Evolutionary conservation across 257 asterid genomes (phyloP).

Genomic region (Nicotiana benthamiana): DNA sequence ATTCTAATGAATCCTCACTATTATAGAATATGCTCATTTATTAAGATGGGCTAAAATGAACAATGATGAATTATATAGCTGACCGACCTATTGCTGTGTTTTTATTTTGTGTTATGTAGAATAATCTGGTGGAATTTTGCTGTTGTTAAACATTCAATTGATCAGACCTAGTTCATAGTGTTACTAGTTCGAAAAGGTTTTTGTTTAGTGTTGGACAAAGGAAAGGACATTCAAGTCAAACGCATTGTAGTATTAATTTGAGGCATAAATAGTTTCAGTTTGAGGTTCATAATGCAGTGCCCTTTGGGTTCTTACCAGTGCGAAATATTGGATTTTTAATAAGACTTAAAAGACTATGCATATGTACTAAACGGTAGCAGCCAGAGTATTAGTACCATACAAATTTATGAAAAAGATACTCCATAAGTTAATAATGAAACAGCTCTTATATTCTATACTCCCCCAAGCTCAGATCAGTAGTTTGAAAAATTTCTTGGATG

Average conservation of each 20-base stretch:
- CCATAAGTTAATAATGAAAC: not conserved
- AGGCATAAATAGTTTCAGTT: not conserved
- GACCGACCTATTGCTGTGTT: too few relatives aligned
- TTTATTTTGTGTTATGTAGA: not conserved
- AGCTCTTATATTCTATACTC: too few relatives aligned
- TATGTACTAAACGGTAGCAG: not conserved
- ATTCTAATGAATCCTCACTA: too few relatives aligned
- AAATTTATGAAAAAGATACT: not conserved
- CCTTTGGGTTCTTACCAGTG: not conserved
- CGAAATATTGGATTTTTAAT: not conserved
- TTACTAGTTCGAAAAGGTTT: not conserved
- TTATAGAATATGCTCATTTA: too few relatives aligned
- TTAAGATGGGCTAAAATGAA: too few relatives aligned
- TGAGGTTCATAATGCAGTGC: not conserved
- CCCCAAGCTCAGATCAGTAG: too few relatives aligned
- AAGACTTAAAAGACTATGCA: not conserved
- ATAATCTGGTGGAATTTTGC: not conserved
- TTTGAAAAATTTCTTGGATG: too few relatives aligned
- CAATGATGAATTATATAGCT: too few relatives aligned
- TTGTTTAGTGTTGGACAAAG: not conserved
- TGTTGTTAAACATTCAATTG: not conserved
- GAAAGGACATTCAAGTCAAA: not conserved
- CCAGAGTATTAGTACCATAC: not conserved
- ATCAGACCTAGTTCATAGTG: not conserved
- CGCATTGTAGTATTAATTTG: not conserved